Conservation (phyloP, 2,329 filamentous ascomycete genomes). For the Graphiopsis chlorocephala region DNA sequence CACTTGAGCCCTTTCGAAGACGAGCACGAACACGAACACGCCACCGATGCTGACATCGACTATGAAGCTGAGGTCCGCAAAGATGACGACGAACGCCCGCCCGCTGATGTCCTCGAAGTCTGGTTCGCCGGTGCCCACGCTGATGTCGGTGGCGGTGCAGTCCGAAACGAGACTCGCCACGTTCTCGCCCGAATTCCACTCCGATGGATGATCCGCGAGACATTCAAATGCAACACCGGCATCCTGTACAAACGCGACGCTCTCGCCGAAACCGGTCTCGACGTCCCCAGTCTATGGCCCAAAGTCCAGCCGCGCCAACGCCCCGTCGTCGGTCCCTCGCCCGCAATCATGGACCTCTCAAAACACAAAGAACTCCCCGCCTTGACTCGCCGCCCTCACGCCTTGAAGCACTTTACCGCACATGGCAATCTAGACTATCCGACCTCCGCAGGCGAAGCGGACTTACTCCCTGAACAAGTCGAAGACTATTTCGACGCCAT, state of each 20-base stretch:
- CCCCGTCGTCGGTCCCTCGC: conserved; percentile 37
- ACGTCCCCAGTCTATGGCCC: conserved; percentile 43
- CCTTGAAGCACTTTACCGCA: conserved; percentile 10
- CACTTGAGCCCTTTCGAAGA: conserved; percentile 4
- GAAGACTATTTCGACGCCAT: conserved; percentile 46
- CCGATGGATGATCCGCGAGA: conserved; percentile 48
- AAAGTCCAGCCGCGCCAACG: conserved; percentile 33
- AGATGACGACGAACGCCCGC: conserved; percentile 27
- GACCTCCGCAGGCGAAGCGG: conserved; percentile 14
- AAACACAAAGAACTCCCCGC: conserved; percentile 5
- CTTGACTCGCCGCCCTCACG: conserved; percentile 2
- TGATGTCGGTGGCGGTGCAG: conserved; percentile 47
- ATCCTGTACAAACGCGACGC: conserved; percentile 42
- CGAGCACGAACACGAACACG: background rate
- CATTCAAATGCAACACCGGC: conserved; percentile 47
- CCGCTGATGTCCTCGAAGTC: conserved; percentile 34
- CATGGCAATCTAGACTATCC: conserved; percentile 12
- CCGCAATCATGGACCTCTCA: conserved; percentile 32
- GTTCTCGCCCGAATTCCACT: conserved; percentile 46
- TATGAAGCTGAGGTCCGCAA: conserved; percentile 17
- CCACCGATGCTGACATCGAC: conserved; percentile 1
- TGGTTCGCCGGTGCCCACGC: conserved; percentile 46
- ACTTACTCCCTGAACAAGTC: conserved; percentile 39
- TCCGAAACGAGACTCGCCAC: conserved; percentile 41
- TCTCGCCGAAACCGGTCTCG: conserved; percentile 43